A percentile compares a stretch with the other conserved stretches of the same genome.
These are phyloP conservation scores for Starmerella cellae DNA, from an alignment of 805 yeast species.

Conservation along the genomic window DNA sequence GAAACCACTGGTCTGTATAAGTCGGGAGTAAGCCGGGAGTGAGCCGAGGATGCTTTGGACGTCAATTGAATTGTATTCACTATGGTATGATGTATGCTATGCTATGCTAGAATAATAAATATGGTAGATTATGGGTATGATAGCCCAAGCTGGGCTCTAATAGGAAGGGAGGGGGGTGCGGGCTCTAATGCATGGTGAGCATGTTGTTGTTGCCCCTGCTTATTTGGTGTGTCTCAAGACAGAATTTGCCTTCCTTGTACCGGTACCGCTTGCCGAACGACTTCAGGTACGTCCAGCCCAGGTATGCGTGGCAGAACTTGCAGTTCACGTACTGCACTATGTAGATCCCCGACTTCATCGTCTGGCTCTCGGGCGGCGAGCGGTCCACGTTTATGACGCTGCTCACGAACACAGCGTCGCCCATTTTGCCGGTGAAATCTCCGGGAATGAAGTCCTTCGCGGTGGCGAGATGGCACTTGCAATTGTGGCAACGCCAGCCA, in stretches of 20 bases:
- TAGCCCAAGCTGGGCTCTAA: too few relatives aligned
- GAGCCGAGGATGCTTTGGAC: too few relatives aligned
- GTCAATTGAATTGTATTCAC: too few relatives aligned
- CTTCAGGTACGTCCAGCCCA: constrained; percentile 15
- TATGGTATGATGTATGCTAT: too few relatives aligned
- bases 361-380: constrained; percentile 3
- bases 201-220: neutral
- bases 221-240: constrained; percentile 9
- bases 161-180: too few relatives aligned
- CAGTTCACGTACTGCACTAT: constrained; percentile 12
- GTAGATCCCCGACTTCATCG: constrained; percentile 12
- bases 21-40: too few relatives aligned
- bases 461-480: constrained; percentile 8
- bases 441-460: constrained; percentile 8
- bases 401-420: constrained; percentile 9
- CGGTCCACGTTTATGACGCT: constrained; percentile 8
- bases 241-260: constrained; percentile 17
- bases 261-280: constrained; percentile 5
- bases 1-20: too few relatives aligned
- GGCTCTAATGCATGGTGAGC: neutral
- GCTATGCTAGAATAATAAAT: too few relatives aligned
- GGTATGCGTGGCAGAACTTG: constrained; percentile 12
- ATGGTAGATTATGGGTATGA: too few relatives aligned
- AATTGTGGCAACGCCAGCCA: constrained; percentile 11
- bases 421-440: constrained; percentile 10